Evolutionary conservation across 2,329 filamentous ascomycete species (phyloP), one percentile per base, ranked within the genome.

Genomic region (Alternaria ethzedia): DNA sequence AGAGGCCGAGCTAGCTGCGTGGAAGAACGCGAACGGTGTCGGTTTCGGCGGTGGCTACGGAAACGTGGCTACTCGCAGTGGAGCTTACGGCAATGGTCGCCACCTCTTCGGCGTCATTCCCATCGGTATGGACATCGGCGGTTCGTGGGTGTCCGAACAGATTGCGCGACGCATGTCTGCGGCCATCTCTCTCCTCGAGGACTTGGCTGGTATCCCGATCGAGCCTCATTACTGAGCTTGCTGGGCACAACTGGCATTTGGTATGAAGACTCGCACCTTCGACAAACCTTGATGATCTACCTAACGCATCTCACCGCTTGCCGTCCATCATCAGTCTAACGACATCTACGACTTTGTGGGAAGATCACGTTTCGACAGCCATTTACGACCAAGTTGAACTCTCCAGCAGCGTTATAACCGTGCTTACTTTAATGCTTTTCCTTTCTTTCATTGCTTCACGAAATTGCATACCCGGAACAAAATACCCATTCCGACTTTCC

Each of bases 41-140:
- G 63, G 60, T 6, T 54, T 52, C 26, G 57, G 60, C 10, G 63
- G 66, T 17, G 71, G 68, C 10, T 67, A 64, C 52, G 47, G 59
- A n/a, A 62, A 59, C 28, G 30, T 51, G 6, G 60, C 60, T 46
- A 59, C 30, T 10, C 60, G 60, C 23, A 49, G 55, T 21, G 60
- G 60, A 13, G 60, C 60, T 23, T 59, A 59, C 23, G 71, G 71
- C 41, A 70, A 71, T 30, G 70, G 68, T 1, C 68, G 70, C 50
- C 50, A 71, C 36, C 57, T 73, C 30, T 63, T 72, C n/a, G 67
- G 66, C 30, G 12, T 54, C 20, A 15, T 61, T 25, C 70, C 70
- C 17, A 12, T 73, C 25, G 71, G 62, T 36, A 68, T 70, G 66
- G 57, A 68, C 21, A 62, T 67, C 26, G 69, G 69, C 45, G 54